Percentiles rank a stretch among this genome's conserved stretches.
Conservation (phyloP, 2,329 filamentous ascomycete genomes). For the Aspergillus sp. region DNA sequence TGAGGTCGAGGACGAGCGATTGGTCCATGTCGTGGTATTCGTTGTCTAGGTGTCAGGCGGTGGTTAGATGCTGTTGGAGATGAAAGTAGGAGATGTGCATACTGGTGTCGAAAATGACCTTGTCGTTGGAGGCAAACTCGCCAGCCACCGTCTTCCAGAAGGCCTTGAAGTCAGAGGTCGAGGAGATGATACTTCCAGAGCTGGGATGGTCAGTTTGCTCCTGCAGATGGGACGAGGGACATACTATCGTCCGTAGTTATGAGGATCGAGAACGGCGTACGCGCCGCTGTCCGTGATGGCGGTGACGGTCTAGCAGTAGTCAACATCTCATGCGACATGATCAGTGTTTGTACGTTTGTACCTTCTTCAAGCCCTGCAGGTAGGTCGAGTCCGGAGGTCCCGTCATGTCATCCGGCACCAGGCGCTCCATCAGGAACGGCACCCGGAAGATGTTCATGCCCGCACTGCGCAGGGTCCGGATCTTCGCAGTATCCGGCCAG, state of each 20-base stretch:
- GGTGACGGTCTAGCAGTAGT: slow-evolving; percentile 29
- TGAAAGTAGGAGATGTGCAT: slow-evolving; percentile 1
- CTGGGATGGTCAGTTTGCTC: slow-evolving; percentile 4
- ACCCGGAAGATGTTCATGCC: slow-evolving; percentile 61
- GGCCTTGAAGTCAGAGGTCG: slow-evolving; percentile 52
- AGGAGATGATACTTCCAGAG: slow-evolving; percentile 26
- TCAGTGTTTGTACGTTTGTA: slow-evolving; percentile 3
- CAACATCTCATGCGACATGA: background rate
- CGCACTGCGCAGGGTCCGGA: slow-evolving; percentile 50
- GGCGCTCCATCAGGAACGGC: slow-evolving; percentile 55
- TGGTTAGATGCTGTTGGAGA: background rate
- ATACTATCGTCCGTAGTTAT: slow-evolving; percentile 55
- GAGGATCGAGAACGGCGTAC: slow-evolving; percentile 57
- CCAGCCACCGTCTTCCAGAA: slow-evolving; percentile 59
- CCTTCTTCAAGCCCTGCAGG: slow-evolving; percentile 37
- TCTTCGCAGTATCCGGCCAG: slow-evolving; percentile 55
- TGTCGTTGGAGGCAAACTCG: slow-evolving; percentile 52
- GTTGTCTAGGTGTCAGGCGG: slow-evolving; percentile 49
- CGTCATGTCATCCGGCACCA: slow-evolving; percentile 47
- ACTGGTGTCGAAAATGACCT: slow-evolving; percentile 62
- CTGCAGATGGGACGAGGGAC: background rate
- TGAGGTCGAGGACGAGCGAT: slow-evolving; percentile 56
- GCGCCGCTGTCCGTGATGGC: slow-evolving; percentile 46
- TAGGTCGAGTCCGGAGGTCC: slow-evolving; percentile 42
- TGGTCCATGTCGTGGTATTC: slow-evolving; percentile 65